Conservation (phyloP, 148 eudicot genomes). For the Nepenthes mirabilis region DNA sequence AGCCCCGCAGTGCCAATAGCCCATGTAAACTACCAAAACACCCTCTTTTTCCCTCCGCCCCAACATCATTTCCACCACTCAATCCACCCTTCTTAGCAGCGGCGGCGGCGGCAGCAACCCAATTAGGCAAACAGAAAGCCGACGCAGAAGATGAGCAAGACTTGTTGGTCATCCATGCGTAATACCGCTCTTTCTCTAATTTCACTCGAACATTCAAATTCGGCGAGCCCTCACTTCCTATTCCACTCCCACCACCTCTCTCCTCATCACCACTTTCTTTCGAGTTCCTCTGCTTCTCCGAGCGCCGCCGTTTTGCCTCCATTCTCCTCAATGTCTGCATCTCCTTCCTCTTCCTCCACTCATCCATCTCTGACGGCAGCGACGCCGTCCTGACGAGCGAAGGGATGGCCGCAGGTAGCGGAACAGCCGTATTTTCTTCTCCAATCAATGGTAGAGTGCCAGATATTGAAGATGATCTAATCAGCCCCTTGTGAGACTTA, state of each 20-base stretch:
- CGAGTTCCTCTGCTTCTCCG: conserved; percentile 4
- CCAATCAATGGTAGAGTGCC: conserved; percentile 38
- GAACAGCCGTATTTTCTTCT: conserved; percentile 27
- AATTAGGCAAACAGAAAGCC: conserved; percentile 4
- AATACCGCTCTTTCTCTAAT: conserved; percentile 18
- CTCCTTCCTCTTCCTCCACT: conserved; percentile 12
- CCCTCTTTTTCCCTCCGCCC: conserved; percentile 14
- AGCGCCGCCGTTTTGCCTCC: conserved; percentile 6
- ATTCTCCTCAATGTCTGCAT: conserved; percentile 6
- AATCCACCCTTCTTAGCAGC: conserved; percentile 2
- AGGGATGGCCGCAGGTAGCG: conserved; percentile 11
- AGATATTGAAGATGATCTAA: conserved; percentile 67
- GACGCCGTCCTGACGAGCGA: conserved; percentile 58
- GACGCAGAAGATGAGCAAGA: conserved; percentile 6
- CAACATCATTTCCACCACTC: conserved; percentile 7
- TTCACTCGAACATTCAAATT: conserved; percentile 17
- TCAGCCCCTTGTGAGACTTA: conserved; percentile 32
- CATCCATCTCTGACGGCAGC: conserved; percentile 28
- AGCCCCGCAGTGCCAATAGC: conserved; percentile 4
- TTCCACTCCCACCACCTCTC: background rate
- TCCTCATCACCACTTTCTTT: conserved; percentile 9
- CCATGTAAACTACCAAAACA: conserved; percentile 11
- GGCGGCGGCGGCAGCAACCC: background rate
- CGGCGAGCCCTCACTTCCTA: conserved; percentile 4
- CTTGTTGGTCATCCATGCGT: conserved; percentile 6